Evolutionary conservation across 2,329 filamentous ascomycete species (phyloP).

Genomic region (Sarocladium brachiariae): DNA sequence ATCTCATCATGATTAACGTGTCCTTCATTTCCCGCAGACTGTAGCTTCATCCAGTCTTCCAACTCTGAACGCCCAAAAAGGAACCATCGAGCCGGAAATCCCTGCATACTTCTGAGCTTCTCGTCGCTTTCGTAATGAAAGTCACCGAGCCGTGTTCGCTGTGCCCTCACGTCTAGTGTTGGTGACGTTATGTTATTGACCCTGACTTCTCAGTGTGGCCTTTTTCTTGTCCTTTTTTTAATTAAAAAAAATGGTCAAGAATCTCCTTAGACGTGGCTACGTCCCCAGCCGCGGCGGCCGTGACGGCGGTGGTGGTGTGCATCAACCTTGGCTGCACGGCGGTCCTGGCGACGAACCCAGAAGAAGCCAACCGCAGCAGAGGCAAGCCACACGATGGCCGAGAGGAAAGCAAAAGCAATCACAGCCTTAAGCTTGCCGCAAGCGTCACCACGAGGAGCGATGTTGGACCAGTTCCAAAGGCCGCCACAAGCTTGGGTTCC

Average conservation of each 20-base stretch:
- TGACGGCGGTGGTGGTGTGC: slow-evolving; percentile 13
- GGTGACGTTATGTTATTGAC: too few species aligned
- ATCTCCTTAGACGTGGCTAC: slow-evolving; percentile 32
- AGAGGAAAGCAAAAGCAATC: slow-evolving; percentile 66
- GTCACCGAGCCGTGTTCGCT: too few species aligned
- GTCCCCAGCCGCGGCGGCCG: slow-evolving; percentile 34
- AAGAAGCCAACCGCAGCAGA: slow-evolving; percentile 52
- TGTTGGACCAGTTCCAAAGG: slow-evolving; percentile 53
- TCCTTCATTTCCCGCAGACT: not conserved
- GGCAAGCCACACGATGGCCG: slow-evolving; percentile 63
- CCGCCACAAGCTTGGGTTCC: slow-evolving; percentile 42
- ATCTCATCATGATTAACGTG: not conserved
- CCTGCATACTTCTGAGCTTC: too few species aligned
- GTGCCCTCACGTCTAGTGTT: too few species aligned
- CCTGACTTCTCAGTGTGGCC: too few species aligned
- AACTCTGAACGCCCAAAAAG: not conserved
- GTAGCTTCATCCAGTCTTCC: not conserved
- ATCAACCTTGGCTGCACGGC: slow-evolving; percentile 20
- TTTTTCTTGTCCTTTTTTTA: too few species aligned
- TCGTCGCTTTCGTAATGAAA: too few species aligned
- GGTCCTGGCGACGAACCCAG: slow-evolving; percentile 40
- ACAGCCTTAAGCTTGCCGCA: slow-evolving; percentile 66
- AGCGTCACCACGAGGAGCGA: slow-evolving; percentile 39
- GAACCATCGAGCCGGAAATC: too few species aligned
- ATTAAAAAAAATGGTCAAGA: too few species aligned